Evolutionary conservation across 345 rosid species (phyloP).

Genomic region (Citrus glauca): DNA sequence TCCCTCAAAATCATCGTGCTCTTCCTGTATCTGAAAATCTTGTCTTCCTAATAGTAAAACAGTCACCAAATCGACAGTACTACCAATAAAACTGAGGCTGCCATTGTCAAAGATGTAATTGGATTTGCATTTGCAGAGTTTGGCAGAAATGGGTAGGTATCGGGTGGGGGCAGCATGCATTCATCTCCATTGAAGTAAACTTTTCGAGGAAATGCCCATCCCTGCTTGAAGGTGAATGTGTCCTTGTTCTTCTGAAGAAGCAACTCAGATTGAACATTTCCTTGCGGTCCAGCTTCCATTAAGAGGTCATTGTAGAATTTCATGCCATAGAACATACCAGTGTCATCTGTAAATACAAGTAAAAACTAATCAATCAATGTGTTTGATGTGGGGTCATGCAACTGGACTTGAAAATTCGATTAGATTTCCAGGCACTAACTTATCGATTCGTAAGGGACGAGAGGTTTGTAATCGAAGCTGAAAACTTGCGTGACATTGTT

Average conservation of each 20-base stretch:
- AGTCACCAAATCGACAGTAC: constrained; percentile 19
- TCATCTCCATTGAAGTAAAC: constrained; percentile 61
- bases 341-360: constrained; percentile 44
- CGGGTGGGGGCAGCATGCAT: constrained; percentile 56
- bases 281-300: constrained; percentile 57
- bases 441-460: constrained; percentile 43
- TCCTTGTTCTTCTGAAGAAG: constrained; percentile 45
- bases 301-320: constrained; percentile 47
- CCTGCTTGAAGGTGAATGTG: constrained; percentile 47
- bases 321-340: constrained; percentile 56
- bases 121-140: constrained; percentile 26
- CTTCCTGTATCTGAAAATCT: constrained; percentile 6
- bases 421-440: constrained; percentile 33
- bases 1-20: constrained; percentile 12
- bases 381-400: background rate
- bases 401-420: background rate
- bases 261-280: constrained; percentile 58
- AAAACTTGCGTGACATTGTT: constrained; percentile 57
- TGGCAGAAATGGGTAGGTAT: constrained; percentile 44
- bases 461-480: constrained; percentile 60
- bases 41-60: background rate
- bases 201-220: constrained; percentile 59
- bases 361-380: background rate
- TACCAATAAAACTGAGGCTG: constrained; percentile 27
- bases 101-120: constrained; percentile 14